A percentile compares a stretch with the other conserved stretches of the same genome.
These are phyloP conservation scores for Stentor coeruleus DNA, from an alignment of 73 alveolate species.

Conservation along the genomic window DNA sequence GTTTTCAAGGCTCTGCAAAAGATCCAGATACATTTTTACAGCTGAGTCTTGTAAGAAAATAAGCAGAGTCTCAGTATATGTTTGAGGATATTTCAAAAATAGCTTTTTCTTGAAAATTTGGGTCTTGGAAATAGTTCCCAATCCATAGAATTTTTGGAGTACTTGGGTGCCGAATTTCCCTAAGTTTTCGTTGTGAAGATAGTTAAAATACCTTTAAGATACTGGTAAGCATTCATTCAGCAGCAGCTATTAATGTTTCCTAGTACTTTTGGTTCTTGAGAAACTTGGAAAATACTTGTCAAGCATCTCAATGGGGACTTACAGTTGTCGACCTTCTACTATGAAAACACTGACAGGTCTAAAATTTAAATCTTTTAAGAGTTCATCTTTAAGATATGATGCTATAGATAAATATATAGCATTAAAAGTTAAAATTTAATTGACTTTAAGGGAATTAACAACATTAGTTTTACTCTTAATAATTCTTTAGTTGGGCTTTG, in stretches of 20 bases:
- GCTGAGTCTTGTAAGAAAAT: not conserved
- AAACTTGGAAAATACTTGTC: not conserved
- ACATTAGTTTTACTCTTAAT: no score
- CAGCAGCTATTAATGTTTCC: not conserved
- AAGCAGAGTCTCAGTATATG: not conserved
- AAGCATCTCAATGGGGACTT: not conserved
- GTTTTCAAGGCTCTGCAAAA: not conserved
- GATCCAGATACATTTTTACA: not conserved
- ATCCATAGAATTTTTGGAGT: not conserved
- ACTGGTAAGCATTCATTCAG: not conserved
- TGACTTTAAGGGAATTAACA: no score
- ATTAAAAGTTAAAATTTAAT: no score
- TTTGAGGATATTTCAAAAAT: not conserved
- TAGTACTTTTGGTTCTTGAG: not conserved
- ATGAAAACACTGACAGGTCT: not conserved
- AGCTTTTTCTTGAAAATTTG: not conserved
- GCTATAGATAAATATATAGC: no score
- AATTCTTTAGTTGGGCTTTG: no score
- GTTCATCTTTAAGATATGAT: no score
- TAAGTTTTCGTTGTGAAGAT: not conserved
- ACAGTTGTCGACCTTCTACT: not conserved
- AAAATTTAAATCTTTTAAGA: no score
- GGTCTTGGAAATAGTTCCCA: not conserved
- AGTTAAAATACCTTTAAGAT: no score
- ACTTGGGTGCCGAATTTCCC: not conserved